Evolutionary conservation across 805 yeast genomes (phyloP).

Genomic region (Ogataea thermomethanolica): DNA sequence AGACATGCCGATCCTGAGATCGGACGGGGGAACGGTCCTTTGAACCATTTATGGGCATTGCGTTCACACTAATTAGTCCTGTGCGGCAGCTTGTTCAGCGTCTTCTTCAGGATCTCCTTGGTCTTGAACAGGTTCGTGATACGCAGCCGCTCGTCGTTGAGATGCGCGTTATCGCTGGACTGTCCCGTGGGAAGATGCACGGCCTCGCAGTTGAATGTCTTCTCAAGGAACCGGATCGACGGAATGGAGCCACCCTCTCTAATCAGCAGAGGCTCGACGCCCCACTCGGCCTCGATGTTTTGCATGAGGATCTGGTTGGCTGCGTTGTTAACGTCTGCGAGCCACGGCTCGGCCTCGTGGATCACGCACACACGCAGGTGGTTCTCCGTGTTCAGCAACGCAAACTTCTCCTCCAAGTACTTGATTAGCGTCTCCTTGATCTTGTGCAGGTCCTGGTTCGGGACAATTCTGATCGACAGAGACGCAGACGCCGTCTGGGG

Average conservation of each 20-base stretch:
- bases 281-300: constrained; percentile 72
- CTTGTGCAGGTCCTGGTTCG: constrained; percentile 68
- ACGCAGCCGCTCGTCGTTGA: constrained; percentile 80
- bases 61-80: constrained; percentile 8
- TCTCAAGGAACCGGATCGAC: constrained; percentile 79
- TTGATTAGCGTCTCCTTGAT: constrained; percentile 49
- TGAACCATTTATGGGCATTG: constrained; percentile 49
- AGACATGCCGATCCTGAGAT: constrained; percentile 37
- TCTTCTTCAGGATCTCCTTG: constrained; percentile 56
- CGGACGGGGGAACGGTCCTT: constrained; percentile 65
- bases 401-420: constrained; percentile 48
- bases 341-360: constrained; percentile 95
- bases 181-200: constrained; percentile 97
- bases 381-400: constrained; percentile 54
- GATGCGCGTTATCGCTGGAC: constrained; percentile 89
- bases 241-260: constrained; percentile 98
- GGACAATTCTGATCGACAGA: constrained; percentile 82
- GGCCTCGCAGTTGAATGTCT: constrained; percentile 79
- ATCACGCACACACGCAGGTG: constrained; percentile 55
- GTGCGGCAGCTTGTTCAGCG: constrained; percentile 42
- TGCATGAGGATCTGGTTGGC: constrained; percentile 66
- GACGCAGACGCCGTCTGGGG: constrained; percentile 77
- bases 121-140: constrained; percentile 74
- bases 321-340: constrained; percentile 76
- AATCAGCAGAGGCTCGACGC: constrained; percentile 72